Base-by-base conservation (phyloP, 1,284 basidiomycete species). In the Stygiomarasmius scandens region DNA sequence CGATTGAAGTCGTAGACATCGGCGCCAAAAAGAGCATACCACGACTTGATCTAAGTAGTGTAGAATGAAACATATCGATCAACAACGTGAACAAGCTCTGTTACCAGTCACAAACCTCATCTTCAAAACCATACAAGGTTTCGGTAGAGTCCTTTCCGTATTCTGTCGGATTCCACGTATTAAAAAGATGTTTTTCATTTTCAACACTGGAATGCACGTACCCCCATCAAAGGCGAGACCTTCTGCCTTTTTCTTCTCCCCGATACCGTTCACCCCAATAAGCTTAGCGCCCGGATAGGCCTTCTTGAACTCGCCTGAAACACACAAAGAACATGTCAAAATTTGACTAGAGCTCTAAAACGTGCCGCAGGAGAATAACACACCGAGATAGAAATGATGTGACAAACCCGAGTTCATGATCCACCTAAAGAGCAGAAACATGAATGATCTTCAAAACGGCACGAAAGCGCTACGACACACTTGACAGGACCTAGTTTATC, bases 121-220 rank as follows among this genome's bases (percentile, higher is more conserved):
- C 81, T 71, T 95, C 93, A 61, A 91, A 95, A 0, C 92, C 93
- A 64, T 93, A 95, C 58, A 79, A 75, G 1, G 86, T 87, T 29
- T 77, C 75, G 1, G 77, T 74, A 25, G 85, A 77, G 66, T 92
- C 89, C 23, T 71, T 74, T 10, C 88, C 86, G 79, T 86, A 92
- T 6, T 76, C 89, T 90, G 52, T 55, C 34, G 84, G 77, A 66
- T 92, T 89, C 12, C 12, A 32, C 5, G 29, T 32, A 6, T 5
- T 5, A 32, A 32, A 6, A 32, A 5, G 12, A 32, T 32, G 29
- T 32, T 32, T 32, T 32, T 32, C 6, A 32, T n/a, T n/a, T n/a
- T n/a, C n/a, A 32, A 32, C 29, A 6, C 29, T 4, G 16, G 38
- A 6, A 9, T 14, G 27, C 29, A 32, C 54, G 29, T 55, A 90